Evolutionary conservation across 352 stramenopile genomes (phyloP).

Genomic region (Globisporangium takayamanum): DNA sequence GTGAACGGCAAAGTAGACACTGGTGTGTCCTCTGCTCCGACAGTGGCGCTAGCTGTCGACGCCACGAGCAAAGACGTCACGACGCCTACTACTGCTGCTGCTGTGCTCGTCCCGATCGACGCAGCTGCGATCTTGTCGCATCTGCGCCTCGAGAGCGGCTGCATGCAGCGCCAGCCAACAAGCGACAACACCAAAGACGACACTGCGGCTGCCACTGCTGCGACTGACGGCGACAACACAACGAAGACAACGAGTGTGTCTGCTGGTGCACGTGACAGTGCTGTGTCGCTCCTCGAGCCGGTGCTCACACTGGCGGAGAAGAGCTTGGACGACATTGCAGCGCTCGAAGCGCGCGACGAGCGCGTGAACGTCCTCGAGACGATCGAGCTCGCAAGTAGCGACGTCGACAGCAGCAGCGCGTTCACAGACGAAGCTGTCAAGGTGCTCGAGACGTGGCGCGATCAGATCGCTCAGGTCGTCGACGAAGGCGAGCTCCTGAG

Average conservation of each 20-base stretch:
- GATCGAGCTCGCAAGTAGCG: conserved; percentile 32
- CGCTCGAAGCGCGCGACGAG: conserved; percentile 63
- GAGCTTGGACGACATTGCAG: conserved; percentile 53
- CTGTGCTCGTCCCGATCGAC: conserved; percentile 16
- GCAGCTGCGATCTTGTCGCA: conserved; percentile 54
- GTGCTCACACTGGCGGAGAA: conserved; percentile 58
- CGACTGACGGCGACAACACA: not conserved
- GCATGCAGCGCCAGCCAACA: conserved; percentile 35
- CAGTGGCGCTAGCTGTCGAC: not conserved
- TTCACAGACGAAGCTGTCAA: conserved; percentile 63
- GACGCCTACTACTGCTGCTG: not conserved
- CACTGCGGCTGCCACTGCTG: not conserved
- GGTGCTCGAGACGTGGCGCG: conserved; percentile 58
- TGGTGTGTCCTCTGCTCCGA: not conserved
- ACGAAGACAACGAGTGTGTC: not conserved
- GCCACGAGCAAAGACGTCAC: not conserved
- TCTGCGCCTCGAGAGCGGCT: conserved; percentile 66
- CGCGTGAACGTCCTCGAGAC: conserved; percentile 53
- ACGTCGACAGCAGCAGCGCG: conserved; percentile 9
- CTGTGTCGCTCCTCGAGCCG: conserved; percentile 41
- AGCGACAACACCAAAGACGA: conserved; percentile 17
- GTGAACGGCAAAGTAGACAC: not conserved
- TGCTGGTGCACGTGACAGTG: not conserved
- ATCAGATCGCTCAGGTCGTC: conserved; percentile 46
- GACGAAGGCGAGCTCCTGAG: conserved; percentile 68